Percentiles rank a stretch among this genome's conserved stretches.
phyloP scores from a whole-genome alignment of 2,329 filamentous ascomycete species.

The Colletotrichum trifolii region DNA sequence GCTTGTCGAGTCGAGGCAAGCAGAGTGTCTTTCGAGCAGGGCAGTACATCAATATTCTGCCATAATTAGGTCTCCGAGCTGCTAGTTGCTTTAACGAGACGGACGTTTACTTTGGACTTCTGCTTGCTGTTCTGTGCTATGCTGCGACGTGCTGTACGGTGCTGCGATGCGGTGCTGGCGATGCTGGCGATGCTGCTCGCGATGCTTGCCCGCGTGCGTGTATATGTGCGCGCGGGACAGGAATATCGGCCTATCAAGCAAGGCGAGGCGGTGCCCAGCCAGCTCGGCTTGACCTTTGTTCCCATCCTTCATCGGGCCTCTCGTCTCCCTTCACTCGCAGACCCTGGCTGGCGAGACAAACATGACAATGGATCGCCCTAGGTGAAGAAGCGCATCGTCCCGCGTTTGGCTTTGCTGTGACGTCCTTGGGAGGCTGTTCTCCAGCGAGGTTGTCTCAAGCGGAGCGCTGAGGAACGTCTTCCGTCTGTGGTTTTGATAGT shows the following conservation, averaged over 20 bases:
- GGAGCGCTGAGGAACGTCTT: conserved; percentile 4
- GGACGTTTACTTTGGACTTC: conserved; percentile 5
- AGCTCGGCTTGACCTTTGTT: background rate
- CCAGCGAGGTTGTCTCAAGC: conserved; percentile 22
- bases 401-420: conserved; percentile 22
- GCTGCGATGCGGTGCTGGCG: conserved; percentile 15
- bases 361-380: conserved; percentile 10
- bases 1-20: conserved; percentile 31
- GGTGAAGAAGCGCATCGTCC: conserved; percentile 22
- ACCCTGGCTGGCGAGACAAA: conserved; percentile 14
- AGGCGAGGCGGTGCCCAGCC: conserved; percentile 17
- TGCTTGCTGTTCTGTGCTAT: conserved; percentile 7
- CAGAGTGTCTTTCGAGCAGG: conserved; percentile 23
- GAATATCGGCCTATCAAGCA: conserved; percentile 33
- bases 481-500: conserved; percentile 13
- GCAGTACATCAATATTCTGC: conserved; percentile 37
- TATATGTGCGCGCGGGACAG: conserved; percentile 20
- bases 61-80: conserved; percentile 34
- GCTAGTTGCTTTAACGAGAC: conserved; percentile 22
- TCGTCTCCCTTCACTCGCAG: background rate
- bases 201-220: conserved; percentile 29
- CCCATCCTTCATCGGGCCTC: background rate
- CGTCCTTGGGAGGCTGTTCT: conserved; percentile 28
- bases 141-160: background rate
- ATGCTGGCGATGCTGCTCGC: conserved; percentile 18